Evolutionary conservation across 1,284 basidiomycete genomes (phyloP).

Genomic region (Cryptococcus sp.): DNA sequence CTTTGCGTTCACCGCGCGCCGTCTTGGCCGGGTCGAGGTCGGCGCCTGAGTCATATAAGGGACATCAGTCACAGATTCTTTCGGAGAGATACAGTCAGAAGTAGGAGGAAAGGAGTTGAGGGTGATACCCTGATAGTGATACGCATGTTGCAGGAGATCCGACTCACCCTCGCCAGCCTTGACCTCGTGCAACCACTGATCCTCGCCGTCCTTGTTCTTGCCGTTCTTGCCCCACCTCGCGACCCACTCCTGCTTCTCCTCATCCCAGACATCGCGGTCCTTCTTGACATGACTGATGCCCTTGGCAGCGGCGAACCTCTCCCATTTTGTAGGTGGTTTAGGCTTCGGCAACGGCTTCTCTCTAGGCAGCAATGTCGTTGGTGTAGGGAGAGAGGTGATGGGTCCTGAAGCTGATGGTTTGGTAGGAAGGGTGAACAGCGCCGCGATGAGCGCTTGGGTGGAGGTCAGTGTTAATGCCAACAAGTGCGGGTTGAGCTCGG

Average conservation of each 20-base stretch:
- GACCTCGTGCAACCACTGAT: conserved; percentile 91
- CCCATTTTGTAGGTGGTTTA: conserved; percentile 94
- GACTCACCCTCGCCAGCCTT: conserved; percentile 76
- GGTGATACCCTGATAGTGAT: too few species aligned
- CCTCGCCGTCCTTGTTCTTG: conserved; percentile 85
- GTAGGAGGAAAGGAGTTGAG: too few species aligned
- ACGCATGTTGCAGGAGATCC: neutral
- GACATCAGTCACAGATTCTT: too few species aligned
- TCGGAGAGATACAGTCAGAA: too few species aligned
- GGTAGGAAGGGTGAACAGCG: conserved; percentile 81
- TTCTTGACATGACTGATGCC: conserved; percentile 81
- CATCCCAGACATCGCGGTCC: conserved; percentile 89
- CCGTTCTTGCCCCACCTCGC: conserved; percentile 88
- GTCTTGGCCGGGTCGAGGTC: conserved; percentile 71
- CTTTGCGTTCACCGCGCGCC: conserved; percentile 75
- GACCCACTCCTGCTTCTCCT: conserved; percentile 91
- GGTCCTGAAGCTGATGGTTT: conserved; percentile 79
- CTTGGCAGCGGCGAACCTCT: conserved; percentile 90
- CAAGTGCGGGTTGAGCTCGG: conserved; percentile 77
- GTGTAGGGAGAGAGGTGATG: conserved; percentile 75
- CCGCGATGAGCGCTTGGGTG: conserved; percentile 75
- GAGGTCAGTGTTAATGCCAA: conserved; percentile 80
- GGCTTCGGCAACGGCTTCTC: conserved; percentile 91
- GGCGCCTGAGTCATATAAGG: conserved; percentile 18
- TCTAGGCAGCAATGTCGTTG: conserved; percentile 76